Base-by-base conservation (phyloP, 352 stramenopile genomes). In the Lagenidium sp. region DNA sequence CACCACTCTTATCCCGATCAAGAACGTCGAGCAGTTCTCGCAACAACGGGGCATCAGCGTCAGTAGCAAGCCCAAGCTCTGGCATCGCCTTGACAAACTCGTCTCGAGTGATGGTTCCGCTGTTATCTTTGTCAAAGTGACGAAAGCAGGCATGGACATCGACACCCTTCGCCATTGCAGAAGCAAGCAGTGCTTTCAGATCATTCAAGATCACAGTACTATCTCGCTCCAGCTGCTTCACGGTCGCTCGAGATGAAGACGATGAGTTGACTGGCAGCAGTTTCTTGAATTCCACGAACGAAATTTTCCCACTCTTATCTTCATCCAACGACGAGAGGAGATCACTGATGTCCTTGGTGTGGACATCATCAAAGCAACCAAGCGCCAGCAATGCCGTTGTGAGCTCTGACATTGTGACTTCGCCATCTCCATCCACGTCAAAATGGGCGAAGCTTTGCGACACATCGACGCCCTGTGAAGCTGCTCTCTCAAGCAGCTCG, bases 71-170 rank as follows among this genome's bases (percentile, higher is more conserved):
- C 0, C 62, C 70, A 13, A 92, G 48, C 35, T 83, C 69, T 13
- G 47, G 43, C 57, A 93, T 80, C 4, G 56, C 65, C 4, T 50
- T 39, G 15, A 66, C 36, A 19, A 94, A 89, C 45, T 90, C 82
- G 10, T 61, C 48, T 20, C 63, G 56, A 2, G 63, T 79, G 36
- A 94, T 74, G 2, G 53, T 65, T 3, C 76, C 71, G 15, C 77
- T 81, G 4, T 60, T 53, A 50, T 95, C 74, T 41, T 85, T 90
- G 54, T 95, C 83, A 50, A 95, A 95, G 37, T 95, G 82, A 0
- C 37, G 31, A 38, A 91, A 91, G 42, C 75, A 86, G n/a, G 60
- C 58, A 1, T 69, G 53, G 6, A 85, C 45, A 12, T 70, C 60
- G 4, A 91, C 40, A 0, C 72, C 72, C 26, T 84, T 68, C 4